phyloP scores from a whole-genome alignment of 2,329 filamentous ascomycete species.

The Trichoderma oligosporum region DNA sequence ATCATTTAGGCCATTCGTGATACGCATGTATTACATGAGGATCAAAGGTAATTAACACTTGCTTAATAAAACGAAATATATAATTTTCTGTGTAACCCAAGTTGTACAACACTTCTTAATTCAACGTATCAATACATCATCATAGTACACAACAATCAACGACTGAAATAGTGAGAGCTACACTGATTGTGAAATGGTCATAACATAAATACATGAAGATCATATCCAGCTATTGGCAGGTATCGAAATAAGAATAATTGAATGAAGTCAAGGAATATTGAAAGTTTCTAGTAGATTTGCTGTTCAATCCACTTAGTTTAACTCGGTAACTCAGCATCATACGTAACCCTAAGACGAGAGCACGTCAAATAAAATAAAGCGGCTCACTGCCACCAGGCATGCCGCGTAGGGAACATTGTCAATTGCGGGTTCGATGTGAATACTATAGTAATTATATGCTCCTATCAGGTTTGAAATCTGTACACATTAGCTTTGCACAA shows the following conservation, averaged over 20 bases:
- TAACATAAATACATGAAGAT: not conserved
- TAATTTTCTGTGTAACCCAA: too few species aligned
- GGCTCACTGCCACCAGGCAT: too few species aligned
- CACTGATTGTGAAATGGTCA: not conserved
- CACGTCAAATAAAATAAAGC: too few species aligned
- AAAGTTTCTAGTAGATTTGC: not conserved
- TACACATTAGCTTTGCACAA: not conserved
- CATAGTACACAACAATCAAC: not conserved
- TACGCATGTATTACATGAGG: too few species aligned
- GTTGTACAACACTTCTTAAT: too few species aligned
- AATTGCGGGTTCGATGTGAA: not conserved
- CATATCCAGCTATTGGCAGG: slow-evolving; percentile 2
- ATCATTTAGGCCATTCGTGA: too few species aligned
- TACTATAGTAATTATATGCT: not conserved
- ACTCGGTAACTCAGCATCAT: not conserved
- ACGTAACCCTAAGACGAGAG: too few species aligned
- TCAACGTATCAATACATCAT: not conserved
- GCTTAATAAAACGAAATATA: too few species aligned
- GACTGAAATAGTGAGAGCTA: not conserved
- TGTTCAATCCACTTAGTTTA: not conserved
- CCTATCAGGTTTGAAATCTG: slow-evolving; percentile 14
- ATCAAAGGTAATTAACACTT: too few species aligned
- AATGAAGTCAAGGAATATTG: not conserved
- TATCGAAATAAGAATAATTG: not conserved
- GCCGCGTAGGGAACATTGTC: too few species aligned